Evolutionary conservation across 805 yeast genomes (phyloP), one percentile per base, ranked within the genome.

Genomic region (Isabelozyma heimii): DNA sequence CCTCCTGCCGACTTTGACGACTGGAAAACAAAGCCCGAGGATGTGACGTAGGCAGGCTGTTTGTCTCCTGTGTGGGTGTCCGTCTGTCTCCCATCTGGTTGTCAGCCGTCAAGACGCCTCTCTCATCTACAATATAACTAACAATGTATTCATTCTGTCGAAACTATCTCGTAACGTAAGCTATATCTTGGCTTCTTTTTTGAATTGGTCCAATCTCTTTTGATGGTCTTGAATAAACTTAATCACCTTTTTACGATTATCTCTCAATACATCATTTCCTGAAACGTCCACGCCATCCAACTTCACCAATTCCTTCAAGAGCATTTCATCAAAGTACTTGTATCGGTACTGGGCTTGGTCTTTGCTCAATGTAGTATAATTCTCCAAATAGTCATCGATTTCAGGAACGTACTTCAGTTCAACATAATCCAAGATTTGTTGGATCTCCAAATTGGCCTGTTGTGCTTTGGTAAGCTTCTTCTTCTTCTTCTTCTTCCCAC

Each of bases 251-350:
- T 82, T 86, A 54, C 95, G 75, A 59, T 75, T 74, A 20, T 71
- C 70, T 53, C 88, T 80, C 54, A 87, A 68, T 1, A 71, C 67
- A 1, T 69, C 78, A 57, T 76, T 78, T 43, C 79, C 79, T 8
- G 69, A 73, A 27, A 73, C 74, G 51, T 84, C 87, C 35, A 88
- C 72, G 2, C 80, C 83, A 57, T 88, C 95, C 47, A 88, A 69
- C 52, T 76, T 80, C 75, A 87, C 76, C 54, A 87, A 65, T 52
- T 84, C 75, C 60, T 86, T 85, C 62, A 87, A 70, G 40, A 87
- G 66, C 75, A 79, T 78, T 63, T 87, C 95, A 57, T 83, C 85
- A 62, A 73, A 82, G 61, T 75, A 87, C 46, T 79, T 76, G 55
- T 73, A 76, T 58, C 79, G 77, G 62, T 81, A 85, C 49, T 66